Conservation (phyloP, 192 early-diverging fungal genomes). For the Phycomyces nitens region DNA sequence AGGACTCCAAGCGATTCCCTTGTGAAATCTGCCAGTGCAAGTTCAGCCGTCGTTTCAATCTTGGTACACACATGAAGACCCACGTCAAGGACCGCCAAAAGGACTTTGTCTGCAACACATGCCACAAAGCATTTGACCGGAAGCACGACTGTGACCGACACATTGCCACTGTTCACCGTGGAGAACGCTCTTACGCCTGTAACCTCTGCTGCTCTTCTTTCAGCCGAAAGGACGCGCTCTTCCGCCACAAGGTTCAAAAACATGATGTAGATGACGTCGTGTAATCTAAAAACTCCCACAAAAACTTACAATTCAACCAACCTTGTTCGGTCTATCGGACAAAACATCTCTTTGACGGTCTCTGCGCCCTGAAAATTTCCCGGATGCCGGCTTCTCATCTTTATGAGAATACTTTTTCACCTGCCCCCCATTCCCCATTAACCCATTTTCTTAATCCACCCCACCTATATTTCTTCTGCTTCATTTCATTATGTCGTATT, state of each 20-base stretch:
- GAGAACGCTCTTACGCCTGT: slow-evolving; percentile 57
- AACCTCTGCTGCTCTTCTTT: slow-evolving; percentile 52
- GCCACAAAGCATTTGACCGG: slow-evolving; percentile 66
- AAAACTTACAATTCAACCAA: neutral
- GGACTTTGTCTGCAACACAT: slow-evolving; percentile 58
- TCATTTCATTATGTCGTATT: too few relatives aligned
- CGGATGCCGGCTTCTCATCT: too few relatives aligned
- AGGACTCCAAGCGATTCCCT: neutral
- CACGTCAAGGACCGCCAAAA: slow-evolving; percentile 59
- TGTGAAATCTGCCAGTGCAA: neutral
- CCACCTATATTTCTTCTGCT: too few relatives aligned
- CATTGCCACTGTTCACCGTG: slow-evolving; percentile 56
- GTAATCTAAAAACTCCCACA: neutral
- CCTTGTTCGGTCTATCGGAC: too few relatives aligned
- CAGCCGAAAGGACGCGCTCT: slow-evolving; percentile 65
- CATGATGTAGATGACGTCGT: neutral
- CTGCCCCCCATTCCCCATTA: too few relatives aligned
- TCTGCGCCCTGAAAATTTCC: too few relatives aligned
- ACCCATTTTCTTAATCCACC: too few relatives aligned
- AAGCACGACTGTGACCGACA: slow-evolving; percentile 77
- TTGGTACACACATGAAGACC: slow-evolving; percentile 71
- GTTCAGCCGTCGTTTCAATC: slow-evolving; percentile 62
- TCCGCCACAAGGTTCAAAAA: slow-evolving; percentile 41
- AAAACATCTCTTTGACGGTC: too few relatives aligned
- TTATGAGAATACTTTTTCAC: too few relatives aligned